Base-by-base conservation (phyloP, 208 protist genomes). In the Lotmaria passim region DNA sequence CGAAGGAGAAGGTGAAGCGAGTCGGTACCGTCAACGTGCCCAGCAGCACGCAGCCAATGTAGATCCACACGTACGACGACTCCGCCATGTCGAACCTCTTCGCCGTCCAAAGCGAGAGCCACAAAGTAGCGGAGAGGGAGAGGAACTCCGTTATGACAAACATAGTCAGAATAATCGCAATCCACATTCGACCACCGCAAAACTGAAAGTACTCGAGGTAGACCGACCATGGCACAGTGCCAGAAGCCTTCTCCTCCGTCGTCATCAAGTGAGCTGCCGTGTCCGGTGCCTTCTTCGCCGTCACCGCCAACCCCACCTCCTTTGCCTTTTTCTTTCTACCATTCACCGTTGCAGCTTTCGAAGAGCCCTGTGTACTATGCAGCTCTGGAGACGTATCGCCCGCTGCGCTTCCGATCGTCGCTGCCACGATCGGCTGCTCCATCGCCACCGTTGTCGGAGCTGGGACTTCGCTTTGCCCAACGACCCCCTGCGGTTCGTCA, bases 101-200 rank as follows among this genome's bases (percentile, higher is more conserved):
- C 15, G 64, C 56, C 41, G 81, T 77, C 90, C 91, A 96, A 28
- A 87, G 73, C 7, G 83, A 81, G 26, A 96, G 78, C 87, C 86
- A 96, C 33, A 85, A 36, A 31, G 63, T 71, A 43, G 59, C 79
- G 1, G 66, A 67, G n/a, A 87, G 60, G 23, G 75, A 50, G 10
- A 81, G 23, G 34, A 77, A 30, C 72, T 96, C 83, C 21, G 74
- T 80, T 12, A 92, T n/a, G 28, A 81, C 23, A 41, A 84, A 90
- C 12, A 93, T 34, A 10, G 78, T n/a, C 17, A 88, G 36, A 12
- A 39, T 39, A 14, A 39, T 12, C 12, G 36, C 19, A 0, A 89
- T 50, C n/a, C 80, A 24, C 26, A 21, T 12, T 31, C 51, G 2
- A 21, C 90, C 90, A 51, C 90, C 92, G 59, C 78, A 85, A n/a